Percentiles rank a stretch among this genome's conserved stretches.
phyloP scores from a whole-genome alignment of 139 green algal genomes.

The Limnomonas spitsbergensis region DNA sequence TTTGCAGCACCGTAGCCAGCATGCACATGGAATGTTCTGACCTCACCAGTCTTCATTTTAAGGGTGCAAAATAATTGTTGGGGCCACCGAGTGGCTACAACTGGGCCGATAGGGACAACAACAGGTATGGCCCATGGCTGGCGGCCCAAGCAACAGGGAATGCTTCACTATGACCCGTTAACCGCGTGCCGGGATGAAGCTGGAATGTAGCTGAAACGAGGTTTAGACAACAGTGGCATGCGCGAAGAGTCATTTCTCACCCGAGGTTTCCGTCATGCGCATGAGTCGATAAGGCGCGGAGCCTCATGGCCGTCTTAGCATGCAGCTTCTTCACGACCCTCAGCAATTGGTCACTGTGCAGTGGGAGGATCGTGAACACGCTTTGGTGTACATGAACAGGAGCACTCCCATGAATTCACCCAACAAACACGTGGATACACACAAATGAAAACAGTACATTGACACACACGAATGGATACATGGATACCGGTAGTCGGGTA shows the following conservation, averaged over 20 bases:
- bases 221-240: too few relatives aligned
- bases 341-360: slow-evolving; percentile 42
- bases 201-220: too few relatives aligned
- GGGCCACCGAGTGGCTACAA: neutral
- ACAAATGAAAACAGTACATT: neutral
- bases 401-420: too few relatives aligned
- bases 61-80: neutral
- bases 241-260: neutral
- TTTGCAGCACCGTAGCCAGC: too few relatives aligned
- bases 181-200: too few relatives aligned
- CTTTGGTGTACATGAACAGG: too few relatives aligned
- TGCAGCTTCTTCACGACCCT: slow-evolving; percentile 33
- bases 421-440: neutral
- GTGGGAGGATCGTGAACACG: neutral
- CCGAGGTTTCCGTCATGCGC: neutral
- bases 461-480: neutral
- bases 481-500: too few relatives aligned
- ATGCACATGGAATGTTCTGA: too few relatives aligned
- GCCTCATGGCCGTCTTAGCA: slow-evolving; percentile 5
- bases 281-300: neutral
- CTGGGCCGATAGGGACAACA: neutral
- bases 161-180: neutral
- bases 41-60: too few relatives aligned
- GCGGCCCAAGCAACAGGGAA: too few relatives aligned
- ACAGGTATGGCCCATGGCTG: neutral